Base-by-base conservation (phyloP, 768 basidiomycete species). In the Kwoniella europaea region DNA sequence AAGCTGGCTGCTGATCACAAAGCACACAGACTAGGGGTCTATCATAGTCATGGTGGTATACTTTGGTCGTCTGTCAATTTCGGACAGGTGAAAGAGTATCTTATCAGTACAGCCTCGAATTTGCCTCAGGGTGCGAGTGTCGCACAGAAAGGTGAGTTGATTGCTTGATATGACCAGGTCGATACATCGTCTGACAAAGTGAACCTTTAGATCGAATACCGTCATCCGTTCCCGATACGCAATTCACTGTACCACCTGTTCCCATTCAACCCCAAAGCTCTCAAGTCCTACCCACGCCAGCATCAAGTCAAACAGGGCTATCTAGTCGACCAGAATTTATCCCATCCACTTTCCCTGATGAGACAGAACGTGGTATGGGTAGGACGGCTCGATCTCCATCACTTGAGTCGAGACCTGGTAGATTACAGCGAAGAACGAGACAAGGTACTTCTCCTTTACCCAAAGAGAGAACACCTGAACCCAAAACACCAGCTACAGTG, bases 331-430 rank as follows among this genome's bases (percentile, higher is more conserved):
- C 64, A 13, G 71, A 69, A 58, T 65, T 71, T 15, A 60, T 79
- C n/a, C 78, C 78, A 1, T 79, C 78, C 9, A 79, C 78, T 3
- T 79, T 70, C 56, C 78, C 78, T 2, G 76, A 79, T 24, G 78
- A 79, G 35, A 69, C 71, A 3, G 70, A 58, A 27, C 20, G n/a
- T 41, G 20, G 57, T 56, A 22, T 10, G 5, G 46, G 9, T 16
- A 55, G 58, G n/a, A 64, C 13, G 10, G 43, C 57, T 13, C 55
- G 16, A 15, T 61, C 71, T 18, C 56, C 67, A 53, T 46, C 42
- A 4, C 42, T 20, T 9, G 53, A 41, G 12, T n/a, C 53, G n/a
- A n/a, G 55, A 43, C 54, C 68, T 20, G 56, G 62, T 9, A 57
- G 20, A n/a, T 24, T 55, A 3, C 29, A 35, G 43, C 44, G 63